Evolutionary conservation across 306 rosid genomes (phyloP), one percentile per base, ranked within the genome.

Genomic region (Inga leiocalycina): DNA sequence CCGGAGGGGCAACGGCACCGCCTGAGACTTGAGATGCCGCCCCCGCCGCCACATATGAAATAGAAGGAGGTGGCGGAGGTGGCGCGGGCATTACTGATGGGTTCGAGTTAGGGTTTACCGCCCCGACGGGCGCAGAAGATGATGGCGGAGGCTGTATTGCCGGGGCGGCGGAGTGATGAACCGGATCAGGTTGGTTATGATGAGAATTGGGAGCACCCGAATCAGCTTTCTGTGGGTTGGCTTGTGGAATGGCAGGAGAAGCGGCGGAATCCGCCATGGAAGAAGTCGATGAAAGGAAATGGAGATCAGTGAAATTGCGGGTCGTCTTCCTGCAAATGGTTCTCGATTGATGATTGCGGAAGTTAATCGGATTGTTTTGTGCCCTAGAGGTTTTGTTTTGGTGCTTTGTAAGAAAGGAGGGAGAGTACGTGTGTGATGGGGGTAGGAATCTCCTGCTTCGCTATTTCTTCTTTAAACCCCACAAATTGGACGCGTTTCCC

Each of bases 231-330:
- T 86, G 89, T 20, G 90, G 86, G 43, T 86, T 89, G 68, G 93
- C 79, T 15, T 92, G 84, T 75, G 79, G 79, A 70, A 90, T 87
- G 30, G 87, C 87, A 34, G 95, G 88, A 73, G 97, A 81, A 19
- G 94, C 52, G 45, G 92, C 71, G 67, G 94, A 79, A 69, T 94
- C 98, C 79, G 98, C 97, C 99, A 97, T 97, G 59, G 74, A 70
- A 61, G 76, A 37, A 44, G 19, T 34, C 45, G 34, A 67, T 17
- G 32, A 65, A 39, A 71, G 10, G 43, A 45, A 71, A 72, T 39
- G 0, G 43, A 32, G 51, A 66, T 78, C 74, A 78, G 81, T 19
- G 54, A 39, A 46, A 20, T 65, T 51, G 37, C 39, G 56, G 10
- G 15, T 12, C 44, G 32, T 69, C 61, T 19, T 27, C 45, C 35